Base-by-base conservation (phyloP, 2,329 filamentous ascomycete genomes). In the Domatiomyces catenatus region DNA sequence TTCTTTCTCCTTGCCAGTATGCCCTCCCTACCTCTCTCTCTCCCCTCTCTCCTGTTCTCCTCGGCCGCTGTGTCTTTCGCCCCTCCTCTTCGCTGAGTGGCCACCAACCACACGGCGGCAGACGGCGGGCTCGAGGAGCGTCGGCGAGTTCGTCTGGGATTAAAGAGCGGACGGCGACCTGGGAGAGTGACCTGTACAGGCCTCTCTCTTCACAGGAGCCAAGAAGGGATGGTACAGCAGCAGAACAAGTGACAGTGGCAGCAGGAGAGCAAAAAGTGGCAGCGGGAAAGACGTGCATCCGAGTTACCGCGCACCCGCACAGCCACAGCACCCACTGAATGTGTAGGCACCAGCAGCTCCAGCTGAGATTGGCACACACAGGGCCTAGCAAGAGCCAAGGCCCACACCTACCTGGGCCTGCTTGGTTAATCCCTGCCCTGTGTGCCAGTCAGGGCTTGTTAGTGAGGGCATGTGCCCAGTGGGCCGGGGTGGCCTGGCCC, bases 101-200 rank as follows among this genome's bases (percentile, higher is more conserved):
- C 43, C 18, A 12, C 43, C 43, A 5, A 15, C 15, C 8, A 45
- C 43, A n/a, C 43, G 2, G 18, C 18, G 43, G 12, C 18, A 22
- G 42, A 10, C 42, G 7, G 42, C 17, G 15, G 8, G 18, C 15
- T 20, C 43, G 10, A 19, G 8, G 8, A 45, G 22, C 15, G 43
- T 15, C 32, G 10, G 43, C 43, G n/a, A 17, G 10, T 2, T n/a
- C 19, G n/a, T 15, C 18, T 12, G 43, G 18, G 45, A 19, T 56
- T 55, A 60, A 60, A 53, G 58, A 60, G 49, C 50, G 58, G 58
- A 60, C 58, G 52, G 58, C 58, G 45, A 58, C 58, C 58, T 56
- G 58, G 57, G 54, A 58, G 56, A 58, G 54, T 52, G 58, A 58
- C 47, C 56, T 49, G 48, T 32, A 44, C 24, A 46, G 45, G 55